Percentiles rank a stretch among this genome's conserved stretches.
phyloP scores from a whole-genome alignment of 805 yeast species.

The Candida pini region DNA sequence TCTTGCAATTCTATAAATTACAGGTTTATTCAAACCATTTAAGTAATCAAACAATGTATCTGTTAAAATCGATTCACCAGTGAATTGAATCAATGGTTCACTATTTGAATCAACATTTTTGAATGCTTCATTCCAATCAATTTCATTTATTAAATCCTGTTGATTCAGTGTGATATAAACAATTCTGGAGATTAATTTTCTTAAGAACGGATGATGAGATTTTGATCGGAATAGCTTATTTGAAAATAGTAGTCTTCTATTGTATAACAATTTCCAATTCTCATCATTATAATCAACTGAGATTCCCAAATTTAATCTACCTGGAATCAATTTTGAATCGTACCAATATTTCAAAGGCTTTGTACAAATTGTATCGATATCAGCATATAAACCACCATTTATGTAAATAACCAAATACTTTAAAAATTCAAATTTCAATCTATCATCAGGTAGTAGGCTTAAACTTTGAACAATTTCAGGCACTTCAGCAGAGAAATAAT shows the following conservation, averaged over 20 bases:
- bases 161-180: conserved; percentile 15
- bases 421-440: conserved; percentile 48
- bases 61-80: conserved; percentile 28
- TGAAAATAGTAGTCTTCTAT: conserved; percentile 18
- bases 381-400: conserved; percentile 58
- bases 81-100: conserved; percentile 26
- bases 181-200: conserved; percentile 21
- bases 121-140: conserved; percentile 25
- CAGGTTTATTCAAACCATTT: conserved; percentile 15
- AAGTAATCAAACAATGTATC: conserved; percentile 28
- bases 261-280: conserved; percentile 21
- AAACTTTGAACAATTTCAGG: conserved; percentile 46
- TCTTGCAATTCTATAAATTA: conserved; percentile 21
- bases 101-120: conserved; percentile 27
- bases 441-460: conserved; percentile 41
- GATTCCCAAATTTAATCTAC: conserved; percentile 16
- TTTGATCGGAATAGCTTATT: conserved; percentile 19
- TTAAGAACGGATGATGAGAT: conserved; percentile 22
- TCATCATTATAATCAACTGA: conserved; percentile 19
- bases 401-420: conserved; percentile 47
- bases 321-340: conserved; percentile 10
- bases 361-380: conserved; percentile 51
- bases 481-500: conserved; percentile 19
- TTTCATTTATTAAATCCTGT: conserved; percentile 5
- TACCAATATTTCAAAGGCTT: conserved; percentile 36